phyloP scores from a whole-genome alignment of 202 grass and related monocot species.

The Panicum hallii region DNA sequence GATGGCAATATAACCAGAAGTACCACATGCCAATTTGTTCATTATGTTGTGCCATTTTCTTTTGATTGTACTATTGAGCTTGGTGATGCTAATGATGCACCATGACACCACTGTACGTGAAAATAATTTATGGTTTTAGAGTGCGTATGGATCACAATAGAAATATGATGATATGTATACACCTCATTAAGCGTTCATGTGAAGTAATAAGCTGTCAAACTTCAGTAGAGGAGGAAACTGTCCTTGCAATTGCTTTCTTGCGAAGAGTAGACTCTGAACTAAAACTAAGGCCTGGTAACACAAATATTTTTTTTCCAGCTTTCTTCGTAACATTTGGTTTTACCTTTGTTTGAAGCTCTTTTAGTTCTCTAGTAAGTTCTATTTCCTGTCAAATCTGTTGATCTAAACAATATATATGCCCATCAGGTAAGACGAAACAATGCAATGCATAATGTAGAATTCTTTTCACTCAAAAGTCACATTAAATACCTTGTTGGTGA shows the following conservation, averaged over 20 bases:
- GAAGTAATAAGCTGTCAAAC: background rate
- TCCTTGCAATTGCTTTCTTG: background rate
- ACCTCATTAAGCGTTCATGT: background rate
- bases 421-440: conserved; percentile 4
- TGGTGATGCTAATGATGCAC: background rate
- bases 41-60: background rate
- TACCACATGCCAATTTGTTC: background rate
- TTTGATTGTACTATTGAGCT: background rate
- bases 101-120: background rate
- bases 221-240: background rate
- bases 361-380: conserved; percentile 26
- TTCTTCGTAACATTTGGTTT: conserved; percentile 19
- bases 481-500: conserved; percentile 17
- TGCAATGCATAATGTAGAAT: background rate
- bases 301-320: background rate
- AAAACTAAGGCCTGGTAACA: background rate
- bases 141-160: background rate
- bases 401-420: background rate
- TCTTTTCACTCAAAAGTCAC: background rate
- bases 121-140: conserved; percentile 5
- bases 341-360: conserved; percentile 7
- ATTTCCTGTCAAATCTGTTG: conserved; percentile 10
- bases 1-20: background rate
- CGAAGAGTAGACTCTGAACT: background rate
- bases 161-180: background rate